Conservation (phyloP, 345 rosid species). For the Lepidium africanum region DNA sequence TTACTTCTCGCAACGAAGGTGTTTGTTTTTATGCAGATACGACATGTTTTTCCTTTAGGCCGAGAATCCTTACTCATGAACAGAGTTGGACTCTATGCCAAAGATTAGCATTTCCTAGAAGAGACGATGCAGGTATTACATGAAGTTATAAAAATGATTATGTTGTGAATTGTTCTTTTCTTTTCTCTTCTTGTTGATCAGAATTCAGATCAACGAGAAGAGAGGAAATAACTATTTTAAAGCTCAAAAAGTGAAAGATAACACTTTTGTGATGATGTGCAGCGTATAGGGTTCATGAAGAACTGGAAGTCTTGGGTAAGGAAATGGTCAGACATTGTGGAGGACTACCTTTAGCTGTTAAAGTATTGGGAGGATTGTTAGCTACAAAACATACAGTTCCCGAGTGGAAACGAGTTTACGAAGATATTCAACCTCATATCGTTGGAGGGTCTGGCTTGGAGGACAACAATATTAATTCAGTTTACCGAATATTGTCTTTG, state of each 20-base stretch:
- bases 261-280: neutral
- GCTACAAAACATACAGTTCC: slow-evolving; percentile 12
- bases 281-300: slow-evolving; percentile 1
- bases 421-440: neutral
- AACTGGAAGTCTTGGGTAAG: slow-evolving; percentile 3
- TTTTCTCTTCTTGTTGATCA: neutral
- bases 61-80: neutral
- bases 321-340: slow-evolving; percentile 12
- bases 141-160: neutral
- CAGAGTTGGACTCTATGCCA: slow-evolving; percentile 39
- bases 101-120: slow-evolving; percentile 23
- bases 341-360: slow-evolving; percentile 12
- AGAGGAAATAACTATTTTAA: neutral
- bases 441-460: neutral
- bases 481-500: slow-evolving; percentile 5
- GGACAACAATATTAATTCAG: neutral
- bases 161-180: neutral
- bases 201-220: neutral
- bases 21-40: slow-evolving; percentile 27
- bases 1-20: slow-evolving; percentile 37
- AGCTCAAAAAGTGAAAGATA: neutral
- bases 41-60: neutral
- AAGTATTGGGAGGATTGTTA: slow-evolving; percentile 16
- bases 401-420: slow-evolving; percentile 11
- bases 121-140: slow-evolving; percentile 14